Conservation (phyloP, 2,329 filamentous ascomycete species). For the Fusarium domesticum region DNA sequence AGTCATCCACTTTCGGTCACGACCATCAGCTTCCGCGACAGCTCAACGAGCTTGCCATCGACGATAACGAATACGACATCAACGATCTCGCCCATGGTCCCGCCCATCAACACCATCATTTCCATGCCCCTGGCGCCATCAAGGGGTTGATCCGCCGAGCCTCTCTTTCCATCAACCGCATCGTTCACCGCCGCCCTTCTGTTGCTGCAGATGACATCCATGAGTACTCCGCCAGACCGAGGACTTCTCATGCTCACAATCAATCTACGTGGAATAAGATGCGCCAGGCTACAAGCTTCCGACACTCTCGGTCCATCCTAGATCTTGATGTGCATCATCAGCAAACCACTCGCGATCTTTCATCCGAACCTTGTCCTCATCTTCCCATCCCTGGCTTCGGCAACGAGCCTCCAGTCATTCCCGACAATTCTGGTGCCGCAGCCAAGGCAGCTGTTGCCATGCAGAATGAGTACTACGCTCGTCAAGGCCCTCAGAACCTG, state of each 20-base stretch:
- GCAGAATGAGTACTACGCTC: constrained; percentile 50
- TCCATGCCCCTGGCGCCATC: constrained; percentile 35
- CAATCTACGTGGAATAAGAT: constrained; percentile 49
- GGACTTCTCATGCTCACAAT: constrained; percentile 43
- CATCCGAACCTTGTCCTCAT: constrained; percentile 30
- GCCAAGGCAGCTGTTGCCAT: constrained; percentile 60
- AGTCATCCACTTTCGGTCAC: constrained; percentile 39
- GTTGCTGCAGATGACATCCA: constrained; percentile 33
- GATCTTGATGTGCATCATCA: constrained; percentile 38
- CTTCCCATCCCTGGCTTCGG: constrained; percentile 49
- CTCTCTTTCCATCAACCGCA: constrained; percentile 52
- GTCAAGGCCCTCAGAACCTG: constrained; percentile 38
- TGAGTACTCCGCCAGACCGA: constrained; percentile 34
- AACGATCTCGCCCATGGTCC: constrained; percentile 26
- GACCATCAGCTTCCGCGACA: constrained; percentile 32
- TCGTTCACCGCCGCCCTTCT: constrained; percentile 50
- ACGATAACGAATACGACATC: constrained; percentile 30
- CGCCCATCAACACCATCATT: constrained; percentile 24
- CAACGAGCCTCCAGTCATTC: constrained; percentile 58
- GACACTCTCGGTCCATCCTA: constrained; percentile 46
- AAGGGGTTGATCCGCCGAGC: constrained; percentile 55
- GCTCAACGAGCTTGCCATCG: constrained; percentile 33
- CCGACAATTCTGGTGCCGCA: constrained; percentile 56
- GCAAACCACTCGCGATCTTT: constrained; percentile 20
- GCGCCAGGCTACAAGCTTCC: constrained; percentile 50